Conservation (phyloP, 345 rosid genomes). For the Erysimum cheiranthoides region DNA sequence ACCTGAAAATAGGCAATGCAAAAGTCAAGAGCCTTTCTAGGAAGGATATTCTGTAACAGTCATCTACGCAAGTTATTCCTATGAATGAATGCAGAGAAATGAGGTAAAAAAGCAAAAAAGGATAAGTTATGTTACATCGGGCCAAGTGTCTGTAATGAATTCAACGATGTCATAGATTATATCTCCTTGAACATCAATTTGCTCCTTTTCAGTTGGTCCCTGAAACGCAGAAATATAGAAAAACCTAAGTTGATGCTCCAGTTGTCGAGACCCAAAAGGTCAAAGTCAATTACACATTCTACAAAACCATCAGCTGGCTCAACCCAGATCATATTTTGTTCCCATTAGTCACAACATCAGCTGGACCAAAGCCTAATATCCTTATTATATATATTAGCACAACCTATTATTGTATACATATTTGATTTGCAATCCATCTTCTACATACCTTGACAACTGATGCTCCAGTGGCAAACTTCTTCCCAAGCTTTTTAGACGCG, state of each 20-base stretch:
- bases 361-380: background rate
- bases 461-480: slow-evolving; percentile 98
- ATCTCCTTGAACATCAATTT: slow-evolving; percentile 98
- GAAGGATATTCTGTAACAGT: too few species aligned
- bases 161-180: slow-evolving; percentile 85
- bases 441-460: slow-evolving; percentile 89
- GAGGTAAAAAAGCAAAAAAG: background rate
- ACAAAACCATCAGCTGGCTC: background rate
- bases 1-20: slow-evolving; percentile 54
- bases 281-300: background rate
- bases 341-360: background rate
- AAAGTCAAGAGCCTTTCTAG: background rate
- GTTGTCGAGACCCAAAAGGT: background rate
- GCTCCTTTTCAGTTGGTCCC: slow-evolving; percentile 99
- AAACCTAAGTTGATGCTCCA: background rate
- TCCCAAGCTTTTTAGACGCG: slow-evolving; percentile 94
- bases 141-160: slow-evolving; percentile 87
- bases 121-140: slow-evolving; percentile 59
- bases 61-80: background rate
- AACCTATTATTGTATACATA: background rate
- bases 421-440: slow-evolving; percentile 3
- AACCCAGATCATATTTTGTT: background rate
- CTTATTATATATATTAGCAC: background rate
- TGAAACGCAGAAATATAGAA: slow-evolving; percentile 38
- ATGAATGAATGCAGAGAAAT: background rate